Base-by-base conservation (phyloP, 1,284 basidiomycete genomes). In the Pyrrhoderma noxium region DNA sequence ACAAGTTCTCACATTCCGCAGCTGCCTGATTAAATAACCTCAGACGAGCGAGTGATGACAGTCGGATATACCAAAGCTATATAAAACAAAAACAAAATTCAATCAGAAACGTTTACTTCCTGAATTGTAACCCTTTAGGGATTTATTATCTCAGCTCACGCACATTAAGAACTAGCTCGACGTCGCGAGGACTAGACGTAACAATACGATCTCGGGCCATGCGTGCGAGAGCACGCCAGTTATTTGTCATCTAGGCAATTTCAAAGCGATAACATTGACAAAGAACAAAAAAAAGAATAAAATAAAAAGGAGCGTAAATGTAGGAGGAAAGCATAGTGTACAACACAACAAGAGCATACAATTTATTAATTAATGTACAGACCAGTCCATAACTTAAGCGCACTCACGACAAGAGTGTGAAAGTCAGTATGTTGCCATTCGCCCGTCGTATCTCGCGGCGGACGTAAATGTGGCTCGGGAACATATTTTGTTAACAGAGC, bases 61-160 rank as follows among this genome's bases (percentile, higher is more conserved):
- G 73, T 7, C 87, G 85, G 38, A 91, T 77, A 62, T 83, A 85
- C 88, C 88, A 91, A 21, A 89, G 75, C 86, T 89, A 57, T 3
- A 45, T 23, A 11, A 16, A 2, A 16, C 38, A n/a, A 31, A 16
- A 13, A 42, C 19, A 31, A 19, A 42, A 31, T 42, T 19, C 34
- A 14, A 11, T 16, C 13, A 13, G 11, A 41, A 19, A 43, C 38
- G 19, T 44, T 2, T n/a, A 45, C 34, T 31, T 25, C 22, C 35
- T 9, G 35, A 36, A 36, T n/a, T n/a, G n/a, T n/a, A n/a, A n/a
- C 8, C 19, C 19, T 40, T 21, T 7, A 40, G 19, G 13, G 25
- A 34, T 13, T 21, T 7, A 5, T 42, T 49, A 19, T 42, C 13
- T 18, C 16, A 18, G 16, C 25, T 37, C 36, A 64, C 83, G 69